These are phyloP conservation scores for Marasmius sp. DNA, from an alignment of 1,284 basidiomycete genomes.

Conservation along the genomic window DNA sequence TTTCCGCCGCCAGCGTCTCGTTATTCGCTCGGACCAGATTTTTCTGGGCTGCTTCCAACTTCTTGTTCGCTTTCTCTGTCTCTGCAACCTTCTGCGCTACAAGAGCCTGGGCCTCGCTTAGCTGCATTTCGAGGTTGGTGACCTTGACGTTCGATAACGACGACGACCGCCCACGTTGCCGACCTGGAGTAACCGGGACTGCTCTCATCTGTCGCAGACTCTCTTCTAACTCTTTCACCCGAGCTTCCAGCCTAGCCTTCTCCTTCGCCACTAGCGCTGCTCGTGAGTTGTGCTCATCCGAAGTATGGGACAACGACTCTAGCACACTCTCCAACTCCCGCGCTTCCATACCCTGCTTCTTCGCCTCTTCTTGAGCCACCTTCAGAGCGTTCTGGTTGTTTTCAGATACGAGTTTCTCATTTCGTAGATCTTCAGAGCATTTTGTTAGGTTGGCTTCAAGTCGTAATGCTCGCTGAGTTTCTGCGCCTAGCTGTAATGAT, in stretches of 20 bases:
- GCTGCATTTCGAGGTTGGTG: conserved; percentile 52
- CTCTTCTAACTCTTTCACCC: conserved; percentile 55
- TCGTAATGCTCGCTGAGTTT: conserved; percentile 53
- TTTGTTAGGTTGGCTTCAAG: conserved; percentile 53
- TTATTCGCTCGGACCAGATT: conserved; percentile 57
- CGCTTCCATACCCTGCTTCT: conserved; percentile 46
- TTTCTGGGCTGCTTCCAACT: conserved; percentile 46
- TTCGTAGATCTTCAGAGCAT: conserved; percentile 52
- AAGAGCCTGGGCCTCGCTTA: conserved; percentile 43
- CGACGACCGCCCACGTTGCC: conserved; percentile 40
- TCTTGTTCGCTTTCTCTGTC: conserved; percentile 41
- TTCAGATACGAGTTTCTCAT: conserved; percentile 51
- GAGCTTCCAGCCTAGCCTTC: conserved; percentile 51
- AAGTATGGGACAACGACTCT: conserved; percentile 55
- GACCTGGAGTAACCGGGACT: conserved; percentile 24
- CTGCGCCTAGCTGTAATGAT: conserved; percentile 49
- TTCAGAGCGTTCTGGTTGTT: conserved; percentile 54
- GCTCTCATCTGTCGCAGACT: conserved; percentile 36
- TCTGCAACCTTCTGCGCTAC: conserved; percentile 44
- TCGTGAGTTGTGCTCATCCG: conserved; percentile 44
- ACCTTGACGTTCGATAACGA: conserved; percentile 50
- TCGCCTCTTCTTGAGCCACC: conserved; percentile 49
- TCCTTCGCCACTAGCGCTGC: conserved; percentile 52
- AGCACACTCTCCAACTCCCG: conserved; percentile 59
- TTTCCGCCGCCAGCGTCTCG: conserved; percentile 56